These are phyloP conservation scores for Ochetophila trinervis DNA, from an alignment of 306 rosid genomes.

Conservation along the genomic window DNA sequence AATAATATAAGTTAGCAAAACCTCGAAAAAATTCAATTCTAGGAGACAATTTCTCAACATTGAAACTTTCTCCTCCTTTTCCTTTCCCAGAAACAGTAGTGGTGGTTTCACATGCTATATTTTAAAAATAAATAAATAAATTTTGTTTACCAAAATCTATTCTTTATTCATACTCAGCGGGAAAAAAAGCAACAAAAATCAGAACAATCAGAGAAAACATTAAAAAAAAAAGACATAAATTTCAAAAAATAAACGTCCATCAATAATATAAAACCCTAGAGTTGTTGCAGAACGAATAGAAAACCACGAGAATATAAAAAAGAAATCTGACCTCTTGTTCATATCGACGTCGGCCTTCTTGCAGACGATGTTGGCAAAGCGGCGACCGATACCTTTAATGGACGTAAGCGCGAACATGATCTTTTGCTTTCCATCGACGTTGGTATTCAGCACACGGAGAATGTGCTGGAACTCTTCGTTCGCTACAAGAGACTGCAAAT, in stretches of 20 bases:
- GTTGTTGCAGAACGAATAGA: not conserved
- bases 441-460: slow-evolving; percentile 63
- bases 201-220: no score
- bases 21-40: no score
- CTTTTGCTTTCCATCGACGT: slow-evolving; percentile 64
- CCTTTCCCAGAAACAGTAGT: no score
- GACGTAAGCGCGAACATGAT: slow-evolving; percentile 66
- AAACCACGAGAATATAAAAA: not conserved
- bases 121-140: no score
- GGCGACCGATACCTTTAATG: slow-evolving; percentile 68
- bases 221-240: no score
- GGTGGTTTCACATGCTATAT: no score
- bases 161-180: no score
- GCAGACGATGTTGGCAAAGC: slow-evolving; percentile 58
- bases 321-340: slow-evolving; percentile 44
- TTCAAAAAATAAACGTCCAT: not conserved
- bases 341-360: slow-evolving; percentile 64
- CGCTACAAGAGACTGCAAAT: slow-evolving; percentile 53
- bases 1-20: no score
- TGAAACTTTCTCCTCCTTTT: no score
- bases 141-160: no score
- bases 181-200: no score
- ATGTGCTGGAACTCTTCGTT: slow-evolving; percentile 68
- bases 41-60: no score
- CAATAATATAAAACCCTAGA: not conserved